Evolutionary conservation across 257 asterid species (phyloP), one percentile per base, ranked within the genome.

Genomic region (Euphrasia confusa): DNA sequence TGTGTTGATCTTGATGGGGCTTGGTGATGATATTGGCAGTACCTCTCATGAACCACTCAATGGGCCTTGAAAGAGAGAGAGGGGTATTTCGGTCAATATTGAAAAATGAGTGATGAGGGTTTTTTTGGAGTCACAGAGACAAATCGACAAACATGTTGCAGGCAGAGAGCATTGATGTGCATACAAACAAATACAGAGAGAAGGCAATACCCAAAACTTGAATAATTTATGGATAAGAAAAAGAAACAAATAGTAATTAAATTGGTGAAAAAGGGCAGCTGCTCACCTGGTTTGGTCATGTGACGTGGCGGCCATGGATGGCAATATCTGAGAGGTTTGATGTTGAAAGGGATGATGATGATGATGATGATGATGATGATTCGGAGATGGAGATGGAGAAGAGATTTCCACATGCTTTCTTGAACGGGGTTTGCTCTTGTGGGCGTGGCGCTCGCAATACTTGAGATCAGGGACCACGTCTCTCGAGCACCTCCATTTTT

Each of bases 401-500:
- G 76, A 58, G 56, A n/a, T 2, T 81, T 81, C 87, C 84, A 75
- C 87, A 73, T 45, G 87, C 81, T 81, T 81, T 81, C 87, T 81
- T 81, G 87, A 81, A 81, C 87, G 84, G 47, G 77, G 70, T 59
- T 64, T 71, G 49, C 48, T 76, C 58, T 78, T 81, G 73, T 81
- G 81, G 24, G 81, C 74, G 39, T 81, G 87, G 3, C 87, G 78
- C 58, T 81, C 87, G 35, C 84, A 81, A 81, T 81, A 81, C 12
- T 78, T 81, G 2, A 66, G 78, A 17, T 81, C 76, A 17, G 80
- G 77, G 0, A 78, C 84, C 9, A 75, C 83, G 13, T 75, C 83
- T 30, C 84, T 71, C 2, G 87, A 73, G 21, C 95, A 85, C 65
- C 95, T 75, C 94, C 94, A 85, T 74, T 85, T 85, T 63, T 85